These are phyloP conservation scores for Quercus alba DNA, from an alignment of 306 rosid species.

Conservation along the genomic window DNA sequence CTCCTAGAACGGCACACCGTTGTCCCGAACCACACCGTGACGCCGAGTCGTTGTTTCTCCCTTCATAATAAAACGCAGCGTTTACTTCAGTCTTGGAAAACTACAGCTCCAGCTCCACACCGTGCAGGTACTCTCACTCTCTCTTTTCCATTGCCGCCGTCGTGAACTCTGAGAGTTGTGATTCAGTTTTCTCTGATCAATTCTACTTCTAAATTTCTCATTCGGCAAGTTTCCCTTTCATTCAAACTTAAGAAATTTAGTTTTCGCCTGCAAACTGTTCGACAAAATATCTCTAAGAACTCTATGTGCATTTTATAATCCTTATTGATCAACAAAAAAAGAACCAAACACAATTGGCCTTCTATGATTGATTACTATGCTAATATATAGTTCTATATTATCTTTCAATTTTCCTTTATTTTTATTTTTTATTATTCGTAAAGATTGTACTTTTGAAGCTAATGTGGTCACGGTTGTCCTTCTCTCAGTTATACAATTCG, in stretches of 20 bases:
- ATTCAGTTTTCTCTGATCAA: neutral
- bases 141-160: neutral
- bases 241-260: neutral
- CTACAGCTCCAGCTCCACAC: no score
- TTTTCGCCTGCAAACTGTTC: slow-evolving; percentile 11
- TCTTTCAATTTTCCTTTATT: neutral
- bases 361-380: no score
- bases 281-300: slow-evolving; percentile 19
- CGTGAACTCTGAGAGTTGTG: neutral
- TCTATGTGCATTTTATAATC: neutral
- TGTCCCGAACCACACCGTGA: no score
- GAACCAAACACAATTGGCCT: neutral
- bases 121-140: neutral
- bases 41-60: no score
- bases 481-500: slow-evolving; percentile 17
- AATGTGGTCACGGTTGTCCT: neutral
- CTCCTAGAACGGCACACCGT: no score
- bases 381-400: no score
- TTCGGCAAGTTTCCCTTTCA: slow-evolving; percentile 7
- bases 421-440: neutral
- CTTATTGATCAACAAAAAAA: neutral
- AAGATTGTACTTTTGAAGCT: neutral
- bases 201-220: neutral
- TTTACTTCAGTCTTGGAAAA: no score
- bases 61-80: no score